phyloP scores from a whole-genome alignment of 192 early-diverging fungal genomes.

The Coemansia sp. region DNA sequence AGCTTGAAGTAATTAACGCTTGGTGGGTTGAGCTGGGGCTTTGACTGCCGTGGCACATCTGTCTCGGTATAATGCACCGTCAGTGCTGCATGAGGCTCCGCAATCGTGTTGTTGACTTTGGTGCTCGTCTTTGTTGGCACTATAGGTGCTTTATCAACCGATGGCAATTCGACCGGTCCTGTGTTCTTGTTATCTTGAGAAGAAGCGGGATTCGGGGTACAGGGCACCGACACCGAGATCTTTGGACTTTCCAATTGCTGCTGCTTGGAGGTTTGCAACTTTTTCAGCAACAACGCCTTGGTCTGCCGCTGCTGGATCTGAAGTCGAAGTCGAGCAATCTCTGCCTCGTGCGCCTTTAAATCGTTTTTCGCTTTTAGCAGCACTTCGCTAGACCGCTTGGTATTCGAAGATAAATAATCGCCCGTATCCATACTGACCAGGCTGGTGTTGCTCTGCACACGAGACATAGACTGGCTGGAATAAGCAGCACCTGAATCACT shows the following conservation, averaged over 20 bases:
- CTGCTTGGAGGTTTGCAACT: constrained; percentile 17
- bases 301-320: constrained; percentile 40
- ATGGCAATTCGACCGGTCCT: background rate
- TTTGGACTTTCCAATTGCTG: background rate
- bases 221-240: background rate
- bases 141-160: background rate
- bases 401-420: background rate
- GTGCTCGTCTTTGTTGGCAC: background rate
- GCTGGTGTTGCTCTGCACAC: background rate
- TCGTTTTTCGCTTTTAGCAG: constrained; percentile 24
- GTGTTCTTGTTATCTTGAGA: background rate
- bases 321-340: constrained; percentile 37
- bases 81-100: background rate
- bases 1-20: constrained; percentile 3
- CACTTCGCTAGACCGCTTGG: constrained; percentile 4
- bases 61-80: background rate
- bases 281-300: constrained; percentile 25
- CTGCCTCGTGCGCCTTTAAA: constrained; percentile 31
- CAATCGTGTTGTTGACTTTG: background rate
- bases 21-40: background rate
- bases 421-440: background rate
- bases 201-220: background rate
- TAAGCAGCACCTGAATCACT: no score
- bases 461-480: background rate
- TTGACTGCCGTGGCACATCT: background rate